Conservation (phyloP, 352 stramenopile genomes). For the Saprolegnia parasitica region DNA sequence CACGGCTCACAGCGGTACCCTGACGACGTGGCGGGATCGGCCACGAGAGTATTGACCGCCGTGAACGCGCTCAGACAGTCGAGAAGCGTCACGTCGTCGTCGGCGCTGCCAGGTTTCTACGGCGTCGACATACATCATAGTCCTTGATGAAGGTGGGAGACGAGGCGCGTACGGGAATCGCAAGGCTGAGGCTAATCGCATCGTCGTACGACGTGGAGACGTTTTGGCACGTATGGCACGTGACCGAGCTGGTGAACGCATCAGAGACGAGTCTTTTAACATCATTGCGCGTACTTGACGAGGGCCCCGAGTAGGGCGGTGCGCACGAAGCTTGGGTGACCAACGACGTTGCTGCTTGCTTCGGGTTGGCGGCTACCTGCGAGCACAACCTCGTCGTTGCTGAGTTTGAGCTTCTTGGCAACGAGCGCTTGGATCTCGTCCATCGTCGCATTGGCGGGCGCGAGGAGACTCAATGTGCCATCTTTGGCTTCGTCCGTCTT, state of each 20-base stretch:
- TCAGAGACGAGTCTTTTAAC: neutral
- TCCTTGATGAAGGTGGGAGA: too few species aligned
- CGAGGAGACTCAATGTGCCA: constrained; percentile 19
- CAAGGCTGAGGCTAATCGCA: constrained; percentile 18
- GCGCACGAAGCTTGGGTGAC: constrained; percentile 11
- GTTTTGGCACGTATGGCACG: constrained; percentile 13
- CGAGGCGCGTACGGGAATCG: constrained; percentile 8
- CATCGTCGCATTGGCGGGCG: neutral
- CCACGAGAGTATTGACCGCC: constrained; percentile 1
- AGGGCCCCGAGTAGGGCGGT: constrained; percentile 9
- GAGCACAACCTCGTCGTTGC: constrained; percentile 19
- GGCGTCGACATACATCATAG: neutral
- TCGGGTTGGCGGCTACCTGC: neutral
- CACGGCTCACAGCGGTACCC: constrained; percentile 21
- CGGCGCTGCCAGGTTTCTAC: neutral
- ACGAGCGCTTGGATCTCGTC: constrained; percentile 27
- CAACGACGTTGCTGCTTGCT: neutral
- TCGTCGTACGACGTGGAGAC: constrained; percentile 24
- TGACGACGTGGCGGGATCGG: neutral
- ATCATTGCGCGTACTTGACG: constrained; percentile 24
- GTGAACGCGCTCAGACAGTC: constrained; percentile 18
- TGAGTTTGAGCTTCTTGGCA: constrained; percentile 23
- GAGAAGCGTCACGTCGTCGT: constrained; percentile 5
- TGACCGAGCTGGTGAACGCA: constrained; percentile 11
- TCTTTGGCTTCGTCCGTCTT: constrained; percentile 18